Conservation (phyloP, 2,329 filamentous ascomycete species). For the Colletotrichum chrysophilum region DNA sequence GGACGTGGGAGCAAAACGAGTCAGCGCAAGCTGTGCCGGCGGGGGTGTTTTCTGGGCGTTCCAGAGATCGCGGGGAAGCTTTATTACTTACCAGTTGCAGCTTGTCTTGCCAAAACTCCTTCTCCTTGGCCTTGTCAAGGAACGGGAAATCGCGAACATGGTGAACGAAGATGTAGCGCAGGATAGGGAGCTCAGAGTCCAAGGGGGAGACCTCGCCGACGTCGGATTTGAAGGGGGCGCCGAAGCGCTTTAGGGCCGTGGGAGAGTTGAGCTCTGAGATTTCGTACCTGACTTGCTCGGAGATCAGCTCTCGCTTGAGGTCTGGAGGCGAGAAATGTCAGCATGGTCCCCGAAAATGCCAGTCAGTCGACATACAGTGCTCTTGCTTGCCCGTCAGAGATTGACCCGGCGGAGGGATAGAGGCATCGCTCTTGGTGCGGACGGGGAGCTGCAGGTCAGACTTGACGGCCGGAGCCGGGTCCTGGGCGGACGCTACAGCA, state of each 20-base stretch:
- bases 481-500: slow-evolving; percentile 13
- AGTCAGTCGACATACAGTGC: slow-evolving; percentile 72
- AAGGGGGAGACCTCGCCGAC: slow-evolving; percentile 91
- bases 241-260: slow-evolving; percentile 92
- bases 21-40: background rate
- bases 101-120: slow-evolving; percentile 99
- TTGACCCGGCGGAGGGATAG: slow-evolving; percentile 47
- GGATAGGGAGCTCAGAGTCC: slow-evolving; percentile 90
- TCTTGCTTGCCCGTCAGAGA: slow-evolving; percentile 93
- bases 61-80: background rate
- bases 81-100: slow-evolving; percentile 78
- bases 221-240: slow-evolving; percentile 92
- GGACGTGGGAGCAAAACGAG: slow-evolving; percentile 12
- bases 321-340: slow-evolving; percentile 55
- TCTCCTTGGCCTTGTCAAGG: slow-evolving; percentile 93
- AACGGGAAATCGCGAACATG: slow-evolving; percentile 98
- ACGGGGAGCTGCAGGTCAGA: slow-evolving; percentile 20
- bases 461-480: background rate
- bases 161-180: slow-evolving; percentile 97
- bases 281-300: slow-evolving; percentile 87
- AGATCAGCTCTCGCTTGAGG: slow-evolving; percentile 93
- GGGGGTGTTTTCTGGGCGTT: background rate
- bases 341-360: background rate
- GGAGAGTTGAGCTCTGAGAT: slow-evolving; percentile 93
- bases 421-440: slow-evolving; percentile 31